phyloP scores from a whole-genome alignment of 805 yeast genomes.

The Zygoascus flipseniorum region DNA sequence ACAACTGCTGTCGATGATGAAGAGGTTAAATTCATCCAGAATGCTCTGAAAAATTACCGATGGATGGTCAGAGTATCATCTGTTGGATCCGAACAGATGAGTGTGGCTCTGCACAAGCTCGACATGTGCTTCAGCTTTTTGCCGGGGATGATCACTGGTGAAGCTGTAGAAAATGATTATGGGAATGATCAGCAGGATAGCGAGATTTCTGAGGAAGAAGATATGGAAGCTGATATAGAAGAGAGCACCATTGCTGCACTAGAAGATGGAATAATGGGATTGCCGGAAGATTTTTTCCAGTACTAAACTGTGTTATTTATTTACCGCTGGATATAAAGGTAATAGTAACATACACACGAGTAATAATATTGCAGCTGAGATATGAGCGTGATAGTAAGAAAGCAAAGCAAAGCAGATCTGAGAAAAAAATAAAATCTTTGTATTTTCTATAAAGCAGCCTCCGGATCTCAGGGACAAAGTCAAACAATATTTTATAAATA shows the following conservation, averaged over 20 bases:
- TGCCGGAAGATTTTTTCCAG: not conserved
- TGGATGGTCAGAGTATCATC: conserved; percentile 6
- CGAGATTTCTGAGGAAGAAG: conserved; percentile 2
- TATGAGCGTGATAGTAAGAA: no score
- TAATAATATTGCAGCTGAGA: no score
- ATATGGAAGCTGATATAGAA: not conserved
- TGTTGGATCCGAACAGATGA: conserved; percentile 5
- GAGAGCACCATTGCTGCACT: not conserved
- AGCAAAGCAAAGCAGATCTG: no score
- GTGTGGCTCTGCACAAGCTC: not conserved
- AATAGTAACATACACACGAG: no score
- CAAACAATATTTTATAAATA: no score
- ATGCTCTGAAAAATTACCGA: conserved; percentile 4
- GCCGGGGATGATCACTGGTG: not conserved
- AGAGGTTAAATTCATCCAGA: conserved; percentile 1
- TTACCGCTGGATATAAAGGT: no score
- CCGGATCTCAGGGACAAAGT: no score
- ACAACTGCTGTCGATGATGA: conserved; percentile 13
- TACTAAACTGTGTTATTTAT: not conserved
- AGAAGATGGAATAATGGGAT: not conserved
- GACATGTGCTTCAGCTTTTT: conserved; percentile 1
- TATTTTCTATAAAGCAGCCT: no score
- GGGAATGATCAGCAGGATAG: conserved; percentile 1
- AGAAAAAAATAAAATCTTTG: no score
- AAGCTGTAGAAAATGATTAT: not conserved